Evolutionary conservation across 257 asterid genomes (phyloP), one percentile per base, ranked within the genome.

Genomic region (Plantago elongata): DNA sequence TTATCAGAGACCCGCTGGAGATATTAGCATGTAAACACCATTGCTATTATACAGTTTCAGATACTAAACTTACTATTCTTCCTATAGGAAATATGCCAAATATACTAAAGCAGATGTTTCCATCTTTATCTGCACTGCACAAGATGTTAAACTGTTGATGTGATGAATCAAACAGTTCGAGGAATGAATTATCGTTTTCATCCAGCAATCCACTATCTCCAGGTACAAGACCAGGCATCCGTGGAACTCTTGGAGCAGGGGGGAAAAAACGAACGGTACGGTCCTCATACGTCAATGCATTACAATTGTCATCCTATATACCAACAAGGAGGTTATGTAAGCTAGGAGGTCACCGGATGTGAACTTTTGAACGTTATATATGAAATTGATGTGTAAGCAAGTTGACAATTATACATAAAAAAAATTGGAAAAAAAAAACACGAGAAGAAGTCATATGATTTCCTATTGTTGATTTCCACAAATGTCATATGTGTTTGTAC

Each of bases 21-120:
- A 64, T 37, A 54, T 50, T 51, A 50, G 61, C 22, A 59, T 56
- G 69, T 52, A 45, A 45, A 5, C 54, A 60, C 37, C 37, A 18
- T 60, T 3, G 13, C 9, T 42, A 2, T 44, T 45, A 30, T 46
- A n/a, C 40, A 60, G 22, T 45, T 14, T 10, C 51, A 48, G 54
- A 60, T 29, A 0, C 8, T 15, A 45, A 64, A 84, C 99, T 87
- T 75, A 93, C 99, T 64, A 87, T 75, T 82, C 80, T 87, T 80
- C 97, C 99, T 49, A 93, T 79, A 62, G 84, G 95, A 73, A 93
- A 93, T 78, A 87, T 85, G 79, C 99, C 99, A 79, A 93, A 93
- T 65, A 93, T 84, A 71, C 85, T 86, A 34, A 93, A 89, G 81
- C 92, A 84, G 58, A 93, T 79, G 66, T 69, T 84, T 78, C 99